These are phyloP conservation scores for Solanum rostratum DNA, from an alignment of 257 asterid species.

Conservation along the genomic window DNA sequence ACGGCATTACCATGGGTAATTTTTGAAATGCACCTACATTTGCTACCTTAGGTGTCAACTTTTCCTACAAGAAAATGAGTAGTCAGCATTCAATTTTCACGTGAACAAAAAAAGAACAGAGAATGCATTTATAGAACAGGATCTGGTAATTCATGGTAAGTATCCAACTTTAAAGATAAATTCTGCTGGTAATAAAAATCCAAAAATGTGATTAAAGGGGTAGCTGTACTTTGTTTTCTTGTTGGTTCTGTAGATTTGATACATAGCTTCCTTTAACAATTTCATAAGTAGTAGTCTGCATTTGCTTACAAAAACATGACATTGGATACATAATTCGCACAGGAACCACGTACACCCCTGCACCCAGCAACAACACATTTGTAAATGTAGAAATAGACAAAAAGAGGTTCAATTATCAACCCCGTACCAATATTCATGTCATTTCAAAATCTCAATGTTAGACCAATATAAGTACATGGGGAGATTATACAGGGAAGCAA, in stretches of 20 bases:
- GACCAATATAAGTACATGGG: background rate
- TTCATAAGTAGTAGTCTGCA: conserved; percentile 62
- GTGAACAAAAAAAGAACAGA: background rate
- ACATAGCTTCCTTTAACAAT: conserved; percentile 69
- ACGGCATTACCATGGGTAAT: conserved; percentile 97
- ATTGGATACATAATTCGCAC: conserved; percentile 17
- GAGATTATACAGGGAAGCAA: background rate
- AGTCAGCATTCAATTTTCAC: background rate
- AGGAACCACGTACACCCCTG: conserved; percentile 40
- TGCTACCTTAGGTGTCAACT: conserved; percentile 20
- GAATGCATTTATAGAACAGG: background rate
- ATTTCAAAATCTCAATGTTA: background rate
- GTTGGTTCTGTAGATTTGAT: conserved; percentile 31
- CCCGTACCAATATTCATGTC: background rate
- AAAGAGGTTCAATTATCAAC: background rate
- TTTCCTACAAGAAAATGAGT: conserved; percentile 28
- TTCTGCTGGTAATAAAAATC: background rate
- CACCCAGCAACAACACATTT: background rate
- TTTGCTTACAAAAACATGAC: conserved; percentile 45
- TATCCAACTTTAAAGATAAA: background rate
- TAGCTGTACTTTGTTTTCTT: conserved; percentile 12
- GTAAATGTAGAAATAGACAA: background rate
- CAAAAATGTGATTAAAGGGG: background rate
- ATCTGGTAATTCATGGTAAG: background rate
- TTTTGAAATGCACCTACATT: conserved; percentile 91